Evolutionary conservation across 1,284 basidiomycete species (phyloP), one percentile per base, ranked within the genome.

Genomic region (Malassezia japonica): DNA sequence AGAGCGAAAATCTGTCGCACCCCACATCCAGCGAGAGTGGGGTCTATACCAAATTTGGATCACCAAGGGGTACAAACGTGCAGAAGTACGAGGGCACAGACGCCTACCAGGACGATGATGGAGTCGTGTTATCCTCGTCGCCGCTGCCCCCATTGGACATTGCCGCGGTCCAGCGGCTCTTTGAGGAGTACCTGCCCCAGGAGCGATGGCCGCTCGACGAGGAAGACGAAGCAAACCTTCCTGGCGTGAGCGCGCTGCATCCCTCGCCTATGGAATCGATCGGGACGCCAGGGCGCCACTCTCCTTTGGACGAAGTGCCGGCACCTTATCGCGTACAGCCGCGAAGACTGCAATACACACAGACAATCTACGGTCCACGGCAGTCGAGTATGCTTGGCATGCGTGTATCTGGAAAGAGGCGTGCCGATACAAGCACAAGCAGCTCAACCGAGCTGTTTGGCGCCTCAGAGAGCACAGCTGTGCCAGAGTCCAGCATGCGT

Each of bases 311-410:
- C 32, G 32, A 33, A n/a, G 3, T 33, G 6, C 3, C 32, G 3
- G 32, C 15, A 6, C 10, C 15, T 3, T 6, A 4, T 2, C 32
- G 10, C 8, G 32, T 3, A 6, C 4, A 4, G 13, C 32, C 3
- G n/a, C 15, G 32, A 7, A 9, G 32, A n/a, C 55, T 67, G 15
- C 34, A 53, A 8, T 64, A 67, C 41, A 64, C 65, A 1, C 51
- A 60, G 35, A 67, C 65, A 33, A 66, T 67, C 47, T 63, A 63
- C 33, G 64, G 64, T 1, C 52, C 64, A 2, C 64, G 65, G 9
- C 39, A 60, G 24, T 57, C 49, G 15, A 62, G 62, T 15, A 58
- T 60, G 4, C 42, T 67, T 20, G 65, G 65, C 6, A 64, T 67
- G 62, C 38, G 65, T 12, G 65, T 67, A 28, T 48, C 51, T 32